Evolutionary conservation across 768 basidiomycete species (phyloP), one percentile per base, ranked within the genome.

Genomic region (Bullera alba): DNA sequence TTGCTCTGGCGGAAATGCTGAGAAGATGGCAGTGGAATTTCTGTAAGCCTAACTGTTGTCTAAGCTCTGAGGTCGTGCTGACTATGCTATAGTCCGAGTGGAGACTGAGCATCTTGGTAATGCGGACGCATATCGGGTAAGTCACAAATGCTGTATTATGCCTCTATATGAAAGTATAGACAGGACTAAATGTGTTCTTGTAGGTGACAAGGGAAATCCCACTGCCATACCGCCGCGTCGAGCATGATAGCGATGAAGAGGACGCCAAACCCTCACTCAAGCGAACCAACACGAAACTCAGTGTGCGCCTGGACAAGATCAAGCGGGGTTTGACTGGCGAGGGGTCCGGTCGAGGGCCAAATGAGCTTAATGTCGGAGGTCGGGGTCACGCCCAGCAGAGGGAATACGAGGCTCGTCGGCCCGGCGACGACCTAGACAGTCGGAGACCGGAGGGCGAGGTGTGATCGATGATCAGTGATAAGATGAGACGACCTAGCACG

Each of bases 21-120:
- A 75, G 93, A 36, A 78, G 93, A 46, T 81, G 81, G 73, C 85
- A 85, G 58, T 97, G 93, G 93, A 95, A 93, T 71, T 85, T 92
- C 65, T 85, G 87, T 89, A 53, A 61, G 85, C 19, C 28, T 4
- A n/a, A 8, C 8, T 30, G 26, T 29, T 34, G 16, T 28, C 6
- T 41, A 21, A 53, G 7, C 15, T 39, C 34, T 53, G 14, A 51
- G 51, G 22, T 49, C 37, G 16, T 39, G 45, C 54, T 56, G 39
- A 53, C 46, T 34, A 19, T 38, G 7, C 8, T 22, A 10, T 57
- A 87, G 84, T 80, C 71, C 86, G 87, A 58, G 73, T 88, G 35
- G 87, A 92, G 71, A 90, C 86, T 73, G 91, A 95, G 73, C 91
- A 95, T 57, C 74, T 92, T 23, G 86, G 87, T 76, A 95, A 95